A percentile compares a stretch with the other conserved stretches of the same genome.
Evolutionary conservation across 1,284 basidiomycete genomes (phyloP).

Genomic region (Paramarasmius palmivorus): DNA sequence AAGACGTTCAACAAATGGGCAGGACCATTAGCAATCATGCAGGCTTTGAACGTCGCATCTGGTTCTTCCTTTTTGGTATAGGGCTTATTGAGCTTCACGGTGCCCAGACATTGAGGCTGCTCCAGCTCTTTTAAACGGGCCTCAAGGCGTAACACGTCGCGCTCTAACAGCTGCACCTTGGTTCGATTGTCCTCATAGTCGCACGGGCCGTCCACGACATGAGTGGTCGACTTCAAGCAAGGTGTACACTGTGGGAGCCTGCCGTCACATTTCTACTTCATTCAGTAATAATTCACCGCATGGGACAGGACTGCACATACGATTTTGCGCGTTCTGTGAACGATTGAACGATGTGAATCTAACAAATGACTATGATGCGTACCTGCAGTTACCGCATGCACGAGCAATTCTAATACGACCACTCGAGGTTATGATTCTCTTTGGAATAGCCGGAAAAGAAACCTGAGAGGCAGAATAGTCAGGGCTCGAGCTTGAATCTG

Average conservation of each 20-base stretch:
- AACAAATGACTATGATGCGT: background rate
- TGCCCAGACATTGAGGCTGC: background rate
- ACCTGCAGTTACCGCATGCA: conserved; percentile 5
- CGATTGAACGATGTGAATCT: background rate
- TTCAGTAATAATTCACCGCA: background rate
- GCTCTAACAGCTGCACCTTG: conserved; percentile 6
- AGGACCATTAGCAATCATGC: background rate
- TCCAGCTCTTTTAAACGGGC: conserved; percentile 8
- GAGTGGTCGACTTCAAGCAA: conserved; percentile 2
- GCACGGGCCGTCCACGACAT: conserved; percentile 4
- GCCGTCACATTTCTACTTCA: conserved; percentile 11
- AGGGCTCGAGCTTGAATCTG: too few relatives aligned
- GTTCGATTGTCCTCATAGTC: conserved; percentile 6
- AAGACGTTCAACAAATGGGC: background rate
- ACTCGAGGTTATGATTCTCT: too few relatives aligned
- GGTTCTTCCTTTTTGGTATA: background rate
- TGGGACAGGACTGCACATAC: background rate
- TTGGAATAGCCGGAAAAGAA: too few relatives aligned
- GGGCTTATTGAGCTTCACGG: conserved; percentile 7
- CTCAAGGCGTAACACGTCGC: conserved; percentile 5
- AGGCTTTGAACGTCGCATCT: background rate
- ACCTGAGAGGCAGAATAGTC: too few relatives aligned
- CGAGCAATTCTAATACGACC: background rate
- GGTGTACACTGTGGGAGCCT: conserved; percentile 6
- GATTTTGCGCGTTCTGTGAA: conserved; percentile 7